Base-by-base conservation (phyloP, 2,329 filamentous ascomycete species). In the Fusarium luffae region DNA sequence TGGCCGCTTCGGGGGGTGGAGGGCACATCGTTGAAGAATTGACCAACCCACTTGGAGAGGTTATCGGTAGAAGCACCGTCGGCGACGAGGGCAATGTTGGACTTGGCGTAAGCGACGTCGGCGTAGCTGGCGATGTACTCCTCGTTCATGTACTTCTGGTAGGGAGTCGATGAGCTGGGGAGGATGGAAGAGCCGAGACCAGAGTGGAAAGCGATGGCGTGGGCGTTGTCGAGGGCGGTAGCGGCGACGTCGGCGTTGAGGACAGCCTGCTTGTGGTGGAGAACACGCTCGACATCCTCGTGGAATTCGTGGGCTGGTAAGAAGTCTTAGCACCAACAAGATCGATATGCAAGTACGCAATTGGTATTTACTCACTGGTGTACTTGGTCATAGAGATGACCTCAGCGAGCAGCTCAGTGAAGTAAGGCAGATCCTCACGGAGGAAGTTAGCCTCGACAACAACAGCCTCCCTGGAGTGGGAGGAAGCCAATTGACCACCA, bases 371-470 rank as follows among this genome's bases (percentile, higher is more conserved):
- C 89, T 83, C 83, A 92, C 90, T 86, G 71, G 90, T 89, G 82
- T 93, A 99, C 84, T 93, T 96, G 75, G 95, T 97, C 83, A 93
- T 85, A 67, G 91, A 90, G 77, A 96, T 87, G 76, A 98, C 92
- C 86, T 99, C 97, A 78, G 92, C 93, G 75, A 99, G 88, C 72
- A 99, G 88, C 86, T 99, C 96, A 77, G 94, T 89, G 82, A 97
- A 99, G 89, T 98, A 99, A 74, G 96, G 96, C 74, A 99, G 90
- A 81, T 99, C 94, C 80, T 96, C 90, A 80, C 93, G 90, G 74
- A 99, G 89, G 88, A 99, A 99, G 85, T 92, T 97, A 80, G 96
- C 93, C 82, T 95, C 91, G 77, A 99, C 85, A 65, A 99, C 90
- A 70, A 99, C 85, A 79, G 94, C 94, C 86, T 99, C 96, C 79